Evolutionary conservation across 768 basidiomycete genomes (phyloP), one percentile per base, ranked within the genome.

Genomic region (Mycena albidolilacea): DNA sequence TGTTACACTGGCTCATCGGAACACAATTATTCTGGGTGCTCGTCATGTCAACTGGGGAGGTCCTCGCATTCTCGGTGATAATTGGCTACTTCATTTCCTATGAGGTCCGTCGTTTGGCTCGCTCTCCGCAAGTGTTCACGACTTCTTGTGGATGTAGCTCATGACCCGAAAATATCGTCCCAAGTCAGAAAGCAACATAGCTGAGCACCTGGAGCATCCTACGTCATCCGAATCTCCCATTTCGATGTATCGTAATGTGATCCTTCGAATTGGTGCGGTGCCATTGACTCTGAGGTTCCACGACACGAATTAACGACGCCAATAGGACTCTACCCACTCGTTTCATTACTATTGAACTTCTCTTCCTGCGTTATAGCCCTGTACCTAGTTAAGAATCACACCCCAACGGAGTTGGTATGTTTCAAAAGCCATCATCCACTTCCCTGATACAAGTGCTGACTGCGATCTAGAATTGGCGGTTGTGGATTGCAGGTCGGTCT

Each of bases 1-100:
- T 75, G 35, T 14, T 80, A 35, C 70, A 67, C 1, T 80, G 80
- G 79, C 64, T 80, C 44, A 78, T 79, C 41, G 79, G 75, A 5
- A 80, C 79, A 11, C 77, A 77, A 50, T 76, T 75, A 7, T 78
- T 79, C 62, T 80, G 80, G 80, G 64, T 78, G 19, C 55, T 71
- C 14, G 60, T 78, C 19, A 77, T 77, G 9, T 77, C 78, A 15
- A 68, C 70, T 3, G 72, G 73, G 19, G 79, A 80, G 52, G 23
- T 75, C 43, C 72, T 72, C 35, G 78, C 78, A 2, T 67, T 64
- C 19, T 52, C 73, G 10, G 78, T 78, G 3, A 63, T 80, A 5
- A 38, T 74, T 11, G 55, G 55, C 30, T 46, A 67, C 15, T 2
- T 65, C 76, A 67, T 79, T 39, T 76, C 64, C 12, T 78, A 64